Conservation (phyloP, 2,329 filamentous ascomycete genomes). For the Monilinia vaccinii-corymbosi region DNA sequence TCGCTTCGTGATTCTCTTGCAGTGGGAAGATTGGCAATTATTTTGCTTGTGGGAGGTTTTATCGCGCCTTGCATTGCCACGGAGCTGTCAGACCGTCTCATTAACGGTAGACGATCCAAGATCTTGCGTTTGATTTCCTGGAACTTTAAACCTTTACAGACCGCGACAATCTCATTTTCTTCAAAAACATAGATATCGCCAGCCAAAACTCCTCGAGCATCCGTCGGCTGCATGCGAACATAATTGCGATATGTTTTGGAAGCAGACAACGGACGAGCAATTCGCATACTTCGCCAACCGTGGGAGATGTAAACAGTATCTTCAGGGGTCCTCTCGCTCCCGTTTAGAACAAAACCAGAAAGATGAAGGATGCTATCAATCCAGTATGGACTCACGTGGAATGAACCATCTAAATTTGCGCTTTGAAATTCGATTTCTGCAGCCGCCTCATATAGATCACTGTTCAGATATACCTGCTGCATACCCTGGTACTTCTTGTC, state of each 20-base stretch:
- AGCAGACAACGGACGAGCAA: slow-evolving; percentile 37
- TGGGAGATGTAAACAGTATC: slow-evolving; percentile 48
- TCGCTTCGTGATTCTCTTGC: background rate
- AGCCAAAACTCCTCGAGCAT: background rate
- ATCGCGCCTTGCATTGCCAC: background rate
- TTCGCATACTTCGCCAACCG: slow-evolving; percentile 45
- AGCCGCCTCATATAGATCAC: slow-evolving; percentile 38
- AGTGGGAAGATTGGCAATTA: background rate
- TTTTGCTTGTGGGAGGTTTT: background rate
- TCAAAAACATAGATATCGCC: slow-evolving; percentile 33
- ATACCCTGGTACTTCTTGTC: slow-evolving; percentile 44
- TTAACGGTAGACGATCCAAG: background rate
- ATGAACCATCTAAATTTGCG: background rate
- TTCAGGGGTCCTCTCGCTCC: slow-evolving; percentile 38
- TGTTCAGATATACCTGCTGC: slow-evolving; percentile 43
- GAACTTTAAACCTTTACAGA: slow-evolving; percentile 25
- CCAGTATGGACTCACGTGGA: slow-evolving; percentile 40
- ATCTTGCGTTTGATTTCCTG: background rate
- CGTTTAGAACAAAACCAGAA: slow-evolving; percentile 50
- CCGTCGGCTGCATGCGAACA: slow-evolving; percentile 38
- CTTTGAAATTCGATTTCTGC: slow-evolving; percentile 39
- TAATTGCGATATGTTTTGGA: slow-evolving; percentile 43
- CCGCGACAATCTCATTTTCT: slow-evolving; percentile 27
- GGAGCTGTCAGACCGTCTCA: background rate
- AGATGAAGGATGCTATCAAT: slow-evolving; percentile 49